Conservation (phyloP, 805 yeast species). For the Ogataea nitratoaversa region DNA sequence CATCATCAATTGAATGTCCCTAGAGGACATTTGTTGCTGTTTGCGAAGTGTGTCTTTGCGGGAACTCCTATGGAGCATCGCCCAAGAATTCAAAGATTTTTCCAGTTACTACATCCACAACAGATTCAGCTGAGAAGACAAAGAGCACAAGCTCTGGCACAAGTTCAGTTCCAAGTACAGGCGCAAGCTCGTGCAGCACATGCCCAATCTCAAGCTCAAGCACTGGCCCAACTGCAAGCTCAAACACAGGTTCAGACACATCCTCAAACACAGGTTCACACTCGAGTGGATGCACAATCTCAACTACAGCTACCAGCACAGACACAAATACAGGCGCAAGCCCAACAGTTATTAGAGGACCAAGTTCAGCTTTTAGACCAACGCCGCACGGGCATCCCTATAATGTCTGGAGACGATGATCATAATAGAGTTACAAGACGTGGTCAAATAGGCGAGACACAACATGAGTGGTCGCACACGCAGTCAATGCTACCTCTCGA, state of each 20-base stretch:
- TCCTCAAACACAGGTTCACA: not conserved
- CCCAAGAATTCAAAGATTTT: constrained; percentile 30
- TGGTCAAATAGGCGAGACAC: not conserved
- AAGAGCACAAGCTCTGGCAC: constrained; percentile 5
- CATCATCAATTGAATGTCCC: constrained; percentile 25
- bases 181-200: not conserved
- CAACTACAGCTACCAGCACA: no score
- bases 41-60: constrained; percentile 28
- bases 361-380: not conserved
- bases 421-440: not conserved
- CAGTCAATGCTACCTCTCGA: not conserved
- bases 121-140: constrained; percentile 6
- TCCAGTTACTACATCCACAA: constrained; percentile 19
- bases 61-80: constrained; percentile 28
- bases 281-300: constrained; percentile 3
- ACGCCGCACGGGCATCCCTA: no score
- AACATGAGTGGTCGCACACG: not conserved
- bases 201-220: not conserved
- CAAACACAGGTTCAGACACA: not conserved
- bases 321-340: not conserved
- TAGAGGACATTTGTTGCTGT: constrained; percentile 24
- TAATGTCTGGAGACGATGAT: not conserved
- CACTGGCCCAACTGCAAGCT: not conserved
- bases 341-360: constrained; percentile 3
- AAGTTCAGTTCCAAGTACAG: not conserved